phyloP scores from a whole-genome alignment of 495 filamentous ascomycete genomes.

The Hypomontagnella monticulosa region DNA sequence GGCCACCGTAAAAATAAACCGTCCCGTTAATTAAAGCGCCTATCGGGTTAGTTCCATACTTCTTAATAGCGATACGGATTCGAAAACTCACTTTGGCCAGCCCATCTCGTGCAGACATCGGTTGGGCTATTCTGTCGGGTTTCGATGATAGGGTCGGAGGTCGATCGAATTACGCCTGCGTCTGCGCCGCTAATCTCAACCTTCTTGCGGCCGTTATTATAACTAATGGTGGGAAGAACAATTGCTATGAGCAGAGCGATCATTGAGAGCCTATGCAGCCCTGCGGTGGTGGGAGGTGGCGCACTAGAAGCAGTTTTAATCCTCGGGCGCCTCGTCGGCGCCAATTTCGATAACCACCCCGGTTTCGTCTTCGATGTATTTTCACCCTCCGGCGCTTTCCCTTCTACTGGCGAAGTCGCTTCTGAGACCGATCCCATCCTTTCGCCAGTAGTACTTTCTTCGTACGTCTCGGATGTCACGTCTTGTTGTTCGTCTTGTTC shows the following conservation, averaged over 20 bases:
- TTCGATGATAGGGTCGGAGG: conserved; percentile 46
- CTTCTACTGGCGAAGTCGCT: conserved; percentile 25
- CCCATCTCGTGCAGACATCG: conserved; percentile 72
- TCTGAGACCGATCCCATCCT: conserved; percentile 39
- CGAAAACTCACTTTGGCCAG: conserved; percentile 65
- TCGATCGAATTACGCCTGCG: conserved; percentile 54
- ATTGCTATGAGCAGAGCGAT: conserved; percentile 63
- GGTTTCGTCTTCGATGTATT: conserved; percentile 24
- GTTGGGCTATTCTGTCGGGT: conserved; percentile 58
- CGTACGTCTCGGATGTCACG: conserved; percentile 7
- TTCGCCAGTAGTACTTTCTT: conserved; percentile 41
- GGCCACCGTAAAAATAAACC: conserved; percentile 79
- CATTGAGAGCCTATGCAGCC: conserved; percentile 56
- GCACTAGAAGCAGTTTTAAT: conserved; percentile 54
- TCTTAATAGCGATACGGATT: not conserved
- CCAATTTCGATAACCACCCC: conserved; percentile 52
- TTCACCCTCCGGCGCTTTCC: conserved; percentile 14
- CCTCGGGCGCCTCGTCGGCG: conserved; percentile 49
- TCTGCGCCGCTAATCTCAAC: conserved; percentile 54
- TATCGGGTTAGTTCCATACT: conserved; percentile 35
- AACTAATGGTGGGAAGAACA: conserved; percentile 58
- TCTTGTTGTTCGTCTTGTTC: conserved; percentile 25
- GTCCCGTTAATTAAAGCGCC: conserved; percentile 73
- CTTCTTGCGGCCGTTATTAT: conserved; percentile 49
- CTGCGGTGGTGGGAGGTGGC: conserved; percentile 50